Evolutionary conservation across 108 stramenopile species (phyloP), one percentile per base, ranked within the genome.

Genomic region (Fragilaria radians): DNA sequence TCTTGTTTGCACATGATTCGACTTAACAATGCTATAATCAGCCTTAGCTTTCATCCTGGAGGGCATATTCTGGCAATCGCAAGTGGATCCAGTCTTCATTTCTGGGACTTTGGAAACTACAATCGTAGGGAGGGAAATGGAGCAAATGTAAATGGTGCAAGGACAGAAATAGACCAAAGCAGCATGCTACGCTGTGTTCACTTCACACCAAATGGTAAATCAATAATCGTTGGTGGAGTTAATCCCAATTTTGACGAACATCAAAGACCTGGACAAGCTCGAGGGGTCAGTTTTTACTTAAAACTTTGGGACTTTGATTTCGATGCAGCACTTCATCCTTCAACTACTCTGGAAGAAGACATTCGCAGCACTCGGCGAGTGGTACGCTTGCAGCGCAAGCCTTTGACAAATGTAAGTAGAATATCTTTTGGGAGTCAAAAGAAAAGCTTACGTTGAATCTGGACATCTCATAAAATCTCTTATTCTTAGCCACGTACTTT

Each of bases 21-120:
- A 29, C 59, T 97, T 48, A 70, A 93, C 49, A 63, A 62, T 61
- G 89, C 95, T 42, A 94, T 98, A 63, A 97, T 98, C 36, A 93
- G 90, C 32, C 54, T 98, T 24, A 81, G 82, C 46, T 98, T 98
- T 63, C 97, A 98, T 73, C 97, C 96, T 3, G 53, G 74, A 11
- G 93, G 94, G 4, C 62, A 72, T n/a, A 46, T 95, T 21, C 65
- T 98, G 32, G 95, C 94, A 17, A 71, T 97, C 54, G 95, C 97
- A 19, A 90, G 93, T 57, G 95, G 96, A 2, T 77, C 62, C 23
- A 75, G 70, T 17, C 59, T 98, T 28, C 88, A 96, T 67, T 70
- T 97, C n/a, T 98, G 97, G 97, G 89, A 88, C 50, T 89, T 91
- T 33, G 59, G 82, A 28, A 17, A 26, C 36, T 1, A 33, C 23